Base-by-base conservation (phyloP, 805 yeast genomes). In the Nakazawaea wickerhamii region DNA sequence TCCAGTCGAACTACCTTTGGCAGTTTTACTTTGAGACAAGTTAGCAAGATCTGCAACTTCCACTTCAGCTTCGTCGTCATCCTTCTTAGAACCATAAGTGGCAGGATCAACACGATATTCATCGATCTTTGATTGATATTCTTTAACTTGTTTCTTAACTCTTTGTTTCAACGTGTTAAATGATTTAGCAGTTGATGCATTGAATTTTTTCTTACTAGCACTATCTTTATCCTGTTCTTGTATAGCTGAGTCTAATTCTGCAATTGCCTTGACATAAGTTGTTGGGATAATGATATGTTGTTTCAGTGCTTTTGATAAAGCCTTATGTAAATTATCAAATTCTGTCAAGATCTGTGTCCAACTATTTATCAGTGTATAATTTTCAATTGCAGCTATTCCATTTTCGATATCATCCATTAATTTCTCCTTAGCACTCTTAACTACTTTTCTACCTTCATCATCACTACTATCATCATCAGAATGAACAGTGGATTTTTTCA, bases 361-460 rank as follows among this genome's bases (percentile, higher is more conserved):
- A 64, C 86, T 91, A 55, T 77, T 78, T 50, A 75, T 73, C 64
- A 76, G 74, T 55, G 78, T 79, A 39, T 81, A 79, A 46, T 74
- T 73, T 57, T 82, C 89, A 55, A 89, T 77, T 40, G 77, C 72
- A 55, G 78, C 81, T 52, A 82, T 75, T 26, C 76, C 64, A 20
- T 71, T 70, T 53, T 77, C 81, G 67, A 93, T 75, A 62, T 93
- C 99, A 59, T 89, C 97, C 53, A 89, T 62, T 47, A 89, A 73
- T 70, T 91, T 93, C 51, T 90, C 98, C 67, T 84, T 87, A 41
- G 97, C 96, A 45, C 93, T 81, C 68, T 87, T 90, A 53, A 91
- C 96, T 32, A 89, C 88, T 52, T 82, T 84, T 60, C 79, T 83
- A 57, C 81, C 85, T 45, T 83, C 91, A 46, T 76, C 84, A 45